Conservation (phyloP, 352 stramenopile genomes). For the Phytophthora quininea region DNA sequence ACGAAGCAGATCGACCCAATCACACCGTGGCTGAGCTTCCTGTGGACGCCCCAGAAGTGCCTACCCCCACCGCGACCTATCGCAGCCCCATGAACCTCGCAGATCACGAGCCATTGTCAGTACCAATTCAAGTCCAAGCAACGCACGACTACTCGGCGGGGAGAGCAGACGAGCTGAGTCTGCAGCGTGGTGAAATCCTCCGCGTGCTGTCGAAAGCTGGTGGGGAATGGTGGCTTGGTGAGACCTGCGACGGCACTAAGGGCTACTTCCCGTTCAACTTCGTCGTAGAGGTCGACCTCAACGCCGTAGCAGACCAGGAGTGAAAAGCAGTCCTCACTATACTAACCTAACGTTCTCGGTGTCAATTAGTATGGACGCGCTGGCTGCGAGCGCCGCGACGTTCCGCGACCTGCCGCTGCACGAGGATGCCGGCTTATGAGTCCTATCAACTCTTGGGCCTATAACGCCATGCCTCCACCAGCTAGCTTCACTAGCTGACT, state of each 20-base stretch:
- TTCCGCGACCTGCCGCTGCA: slow-evolving; percentile 74
- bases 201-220: slow-evolving; percentile 54
- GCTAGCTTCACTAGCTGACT: too few relatives aligned
- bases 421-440: slow-evolving; percentile 32
- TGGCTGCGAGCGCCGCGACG: slow-evolving; percentile 29
- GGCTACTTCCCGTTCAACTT: slow-evolving; percentile 67
- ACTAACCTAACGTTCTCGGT: not conserved
- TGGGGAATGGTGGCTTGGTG: slow-evolving; percentile 66
- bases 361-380: slow-evolving; percentile 13
- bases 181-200: slow-evolving; percentile 58
- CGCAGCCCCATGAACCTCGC: not conserved
- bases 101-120: not conserved
- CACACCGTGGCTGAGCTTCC: not conserved
- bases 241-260: slow-evolving; percentile 62
- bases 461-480: too few relatives aligned
- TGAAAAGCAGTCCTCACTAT: not conserved
- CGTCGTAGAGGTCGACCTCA: slow-evolving; percentile 36
- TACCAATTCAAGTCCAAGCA: slow-evolving; percentile 7
- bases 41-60: not conserved
- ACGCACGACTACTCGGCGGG: slow-evolving; percentile 17
- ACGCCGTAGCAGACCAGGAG: slow-evolving; percentile 7
- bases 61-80: slow-evolving; percentile 3
- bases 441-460: not conserved
- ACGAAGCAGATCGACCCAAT: not conserved
- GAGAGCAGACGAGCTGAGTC: slow-evolving; percentile 56